phyloP scores from a whole-genome alignment of 1,284 basidiomycete species.

The Veloboletus limbatus region DNA sequence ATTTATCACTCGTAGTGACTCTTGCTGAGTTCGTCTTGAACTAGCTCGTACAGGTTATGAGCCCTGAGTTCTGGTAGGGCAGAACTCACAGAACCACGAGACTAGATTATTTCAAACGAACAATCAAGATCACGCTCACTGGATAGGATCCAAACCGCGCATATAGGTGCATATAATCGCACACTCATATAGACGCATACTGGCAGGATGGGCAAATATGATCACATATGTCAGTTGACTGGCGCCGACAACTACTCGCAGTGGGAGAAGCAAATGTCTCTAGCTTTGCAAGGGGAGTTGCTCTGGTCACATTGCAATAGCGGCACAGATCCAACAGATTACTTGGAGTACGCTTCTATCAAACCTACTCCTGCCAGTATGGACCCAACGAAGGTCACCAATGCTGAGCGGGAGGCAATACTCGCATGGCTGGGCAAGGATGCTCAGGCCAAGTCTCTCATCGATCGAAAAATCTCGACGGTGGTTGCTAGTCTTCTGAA shows the following conservation, averaged over 20 bases:
- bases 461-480: not conserved
- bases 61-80: too few species aligned
- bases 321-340: not conserved
- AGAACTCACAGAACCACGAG: too few species aligned
- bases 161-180: too few species aligned
- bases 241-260: not conserved
- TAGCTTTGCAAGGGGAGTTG: not conserved
- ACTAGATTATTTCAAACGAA: too few species aligned
- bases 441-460: not conserved
- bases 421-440: not conserved
- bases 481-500: rapidly evolving
- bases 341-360: too few species aligned
- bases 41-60: too few species aligned
- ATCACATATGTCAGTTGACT: constrained; percentile 1
- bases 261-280: not conserved
- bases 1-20: too few species aligned
- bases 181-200: too few species aligned
- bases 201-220: constrained; percentile 6
- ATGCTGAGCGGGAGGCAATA: not conserved
- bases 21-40: too few species aligned
- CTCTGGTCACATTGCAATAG: constrained; percentile 2
- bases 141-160: too few species aligned
- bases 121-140: too few species aligned
- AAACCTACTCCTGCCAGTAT: too few species aligned
- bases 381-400: not conserved